These are phyloP conservation scores for Vaccinium darrowii DNA, from an alignment of 148 eudicot species.

Conservation along the genomic window DNA sequence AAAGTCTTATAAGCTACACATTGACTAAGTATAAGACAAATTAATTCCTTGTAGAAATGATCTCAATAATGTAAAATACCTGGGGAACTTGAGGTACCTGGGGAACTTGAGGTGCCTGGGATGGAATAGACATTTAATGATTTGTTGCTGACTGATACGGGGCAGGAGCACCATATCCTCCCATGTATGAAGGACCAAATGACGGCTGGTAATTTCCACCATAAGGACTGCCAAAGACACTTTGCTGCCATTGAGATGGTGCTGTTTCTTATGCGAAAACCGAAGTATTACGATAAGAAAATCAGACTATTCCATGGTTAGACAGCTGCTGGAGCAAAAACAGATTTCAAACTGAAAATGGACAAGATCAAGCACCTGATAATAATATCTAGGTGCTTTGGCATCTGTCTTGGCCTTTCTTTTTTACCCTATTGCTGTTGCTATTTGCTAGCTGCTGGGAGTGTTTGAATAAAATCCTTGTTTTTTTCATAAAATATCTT, in stretches of 20 bases:
- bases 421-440: too few species aligned
- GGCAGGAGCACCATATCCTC: slow-evolving; percentile 45
- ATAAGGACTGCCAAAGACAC: slow-evolving; percentile 40
- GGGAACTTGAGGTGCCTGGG: slow-evolving; percentile 53
- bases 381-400: slow-evolving; percentile 40
- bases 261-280: slow-evolving; percentile 33
- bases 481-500: too few species aligned
- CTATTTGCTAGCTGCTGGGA: too few species aligned
- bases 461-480: too few species aligned
- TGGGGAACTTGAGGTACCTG: slow-evolving; percentile 67
- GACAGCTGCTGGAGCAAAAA: not conserved
- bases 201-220: slow-evolving; percentile 52
- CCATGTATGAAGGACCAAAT: slow-evolving; percentile 32
- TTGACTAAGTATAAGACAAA: not conserved
- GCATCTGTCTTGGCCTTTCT: too few species aligned
- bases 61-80: slow-evolving; percentile 37
- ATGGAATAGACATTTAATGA: slow-evolving; percentile 62
- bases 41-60: not conserved
- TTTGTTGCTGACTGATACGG: slow-evolving; percentile 58
- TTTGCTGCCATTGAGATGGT: slow-evolving; percentile 41
- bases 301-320: slow-evolving; percentile 3
- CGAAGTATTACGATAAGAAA: not conserved
- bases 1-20: not conserved
- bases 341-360: not conserved
- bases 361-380: slow-evolving; percentile 38